Evolutionary conservation across 2,329 filamentous ascomycete genomes (phyloP), one percentile per base, ranked within the genome.

Genomic region (Penicillium sp.): DNA sequence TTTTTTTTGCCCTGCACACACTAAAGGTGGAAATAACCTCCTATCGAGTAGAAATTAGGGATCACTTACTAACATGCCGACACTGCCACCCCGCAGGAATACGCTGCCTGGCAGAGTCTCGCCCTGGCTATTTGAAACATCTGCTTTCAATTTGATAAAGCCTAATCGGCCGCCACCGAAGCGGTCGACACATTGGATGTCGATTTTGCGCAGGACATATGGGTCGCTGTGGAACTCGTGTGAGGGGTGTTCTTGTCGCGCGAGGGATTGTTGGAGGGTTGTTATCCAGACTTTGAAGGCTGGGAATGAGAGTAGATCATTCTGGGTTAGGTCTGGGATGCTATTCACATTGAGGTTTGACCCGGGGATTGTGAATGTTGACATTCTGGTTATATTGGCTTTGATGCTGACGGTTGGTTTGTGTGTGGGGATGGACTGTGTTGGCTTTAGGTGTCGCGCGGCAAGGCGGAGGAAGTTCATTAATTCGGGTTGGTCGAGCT

Each of bases 1-100:
- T 10, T 6, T 6, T 17, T 22, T 33, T 16, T 10, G 8, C 17
- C 28, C 19, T 45, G 17, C 35, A 14, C 10, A 35, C 14, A 16
- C 14, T 16, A 47, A 7, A 12, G 17, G 6, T 19, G 19, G 19
- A 4, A 12, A 37, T 2, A 3, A 7, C 4, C 5, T 52, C 41
- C 14, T n/a, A 31, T 40, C 26, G 22, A 26, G 17, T 36, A 25
- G 12, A 50, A 30, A 28, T 14, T 11, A 4, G 22, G 9, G 16
- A n/a, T 9, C 22, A 67, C 74, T 63, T 68, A 82, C 81, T 54
- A 86, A 68, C 70, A 85, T 81, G 9, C 75, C 82, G 1, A 85
- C 81, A 69, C 81, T 84, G 2, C 82, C 82, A 9, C 83, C 83
- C 37, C 83, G 72, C 53, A 86, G 67, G 59, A 85, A 85, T 3